phyloP scores from a whole-genome alignment of 257 asterid species.

The Plantago ovata region DNA sequence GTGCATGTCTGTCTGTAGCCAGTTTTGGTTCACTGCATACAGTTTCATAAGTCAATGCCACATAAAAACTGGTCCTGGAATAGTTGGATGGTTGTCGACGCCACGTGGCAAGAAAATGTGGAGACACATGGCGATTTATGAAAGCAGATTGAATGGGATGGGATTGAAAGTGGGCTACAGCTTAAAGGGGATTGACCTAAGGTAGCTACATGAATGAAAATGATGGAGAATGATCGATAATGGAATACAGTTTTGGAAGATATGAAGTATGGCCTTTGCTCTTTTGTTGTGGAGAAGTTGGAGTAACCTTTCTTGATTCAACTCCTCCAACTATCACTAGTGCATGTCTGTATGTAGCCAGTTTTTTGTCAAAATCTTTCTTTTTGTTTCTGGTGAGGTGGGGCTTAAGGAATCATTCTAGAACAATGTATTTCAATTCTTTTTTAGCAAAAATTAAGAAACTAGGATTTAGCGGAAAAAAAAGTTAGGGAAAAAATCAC shows the following conservation, averaged over 20 bases:
- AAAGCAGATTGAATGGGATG: not conserved
- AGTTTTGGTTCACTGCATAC: slow-evolving; percentile 1
- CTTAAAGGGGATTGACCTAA: slow-evolving; percentile 18
- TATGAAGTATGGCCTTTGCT: slow-evolving; percentile 13
- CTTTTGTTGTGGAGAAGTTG: slow-evolving; percentile 12
- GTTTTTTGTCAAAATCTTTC: too few species aligned
- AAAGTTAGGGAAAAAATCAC: too few species aligned
- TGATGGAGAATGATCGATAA: not conserved
- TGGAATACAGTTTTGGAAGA: slow-evolving; percentile 18
- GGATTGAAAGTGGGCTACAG: slow-evolving; percentile 19
- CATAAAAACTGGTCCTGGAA: slow-evolving; percentile 23
- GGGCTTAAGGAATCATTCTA: slow-evolving; percentile 15
- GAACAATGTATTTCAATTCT: slow-evolving; percentile 1
- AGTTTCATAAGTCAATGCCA: slow-evolving; percentile 27
- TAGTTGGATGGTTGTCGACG: too few species aligned
- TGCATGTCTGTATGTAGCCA: not conserved
- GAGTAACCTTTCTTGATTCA: slow-evolving; percentile 19
- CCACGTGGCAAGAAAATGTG: slow-evolving; percentile 5
- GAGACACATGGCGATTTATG: slow-evolving; percentile 5
- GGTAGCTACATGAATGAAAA: not conserved
- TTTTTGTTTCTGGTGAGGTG: not conserved
- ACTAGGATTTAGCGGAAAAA: too few species aligned
- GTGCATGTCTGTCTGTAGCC: not conserved
- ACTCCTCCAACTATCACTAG: slow-evolving; percentile 10
- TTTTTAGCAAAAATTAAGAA: too few species aligned